These are phyloP conservation scores for Ceratocystis ficicola DNA, from an alignment of 2,329 filamentous ascomycete genomes.

Conservation along the genomic window DNA sequence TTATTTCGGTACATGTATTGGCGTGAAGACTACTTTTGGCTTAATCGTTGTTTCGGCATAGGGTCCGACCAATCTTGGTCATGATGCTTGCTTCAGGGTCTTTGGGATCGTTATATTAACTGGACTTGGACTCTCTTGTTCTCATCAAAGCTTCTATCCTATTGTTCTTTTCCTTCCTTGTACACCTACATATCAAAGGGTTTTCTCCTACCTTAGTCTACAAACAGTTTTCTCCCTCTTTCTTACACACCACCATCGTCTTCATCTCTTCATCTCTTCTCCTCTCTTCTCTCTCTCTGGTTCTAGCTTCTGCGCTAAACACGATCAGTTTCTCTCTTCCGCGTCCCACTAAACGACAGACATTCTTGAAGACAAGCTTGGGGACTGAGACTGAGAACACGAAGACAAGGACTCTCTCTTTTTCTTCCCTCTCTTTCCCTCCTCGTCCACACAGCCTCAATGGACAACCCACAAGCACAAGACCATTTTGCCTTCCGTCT, in stretches of 20 bases:
- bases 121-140: no score
- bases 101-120: no score
- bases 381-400: background rate
- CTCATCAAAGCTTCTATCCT: no score
- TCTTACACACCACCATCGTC: background rate
- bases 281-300: background rate
- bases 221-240: no score
- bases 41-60: background rate
- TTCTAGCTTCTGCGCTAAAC: slow-evolving; percentile 2
- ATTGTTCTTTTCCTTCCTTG: background rate
- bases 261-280: background rate
- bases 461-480: background rate
- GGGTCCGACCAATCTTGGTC: background rate
- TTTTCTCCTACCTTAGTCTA: no score
- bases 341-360: background rate
- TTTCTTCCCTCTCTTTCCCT: background rate
- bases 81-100: background rate
- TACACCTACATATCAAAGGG: background rate
- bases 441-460: background rate
- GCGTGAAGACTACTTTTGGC: background rate
- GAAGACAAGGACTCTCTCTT: background rate
- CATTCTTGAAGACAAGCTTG: background rate
- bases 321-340: background rate
- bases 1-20: background rate
- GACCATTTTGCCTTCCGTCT: background rate